A percentile compares a stretch with the other conserved stretches of the same genome.
Evolutionary conservation across 805 yeast genomes (phyloP).

Genomic region (Teunomyces kruisii): DNA sequence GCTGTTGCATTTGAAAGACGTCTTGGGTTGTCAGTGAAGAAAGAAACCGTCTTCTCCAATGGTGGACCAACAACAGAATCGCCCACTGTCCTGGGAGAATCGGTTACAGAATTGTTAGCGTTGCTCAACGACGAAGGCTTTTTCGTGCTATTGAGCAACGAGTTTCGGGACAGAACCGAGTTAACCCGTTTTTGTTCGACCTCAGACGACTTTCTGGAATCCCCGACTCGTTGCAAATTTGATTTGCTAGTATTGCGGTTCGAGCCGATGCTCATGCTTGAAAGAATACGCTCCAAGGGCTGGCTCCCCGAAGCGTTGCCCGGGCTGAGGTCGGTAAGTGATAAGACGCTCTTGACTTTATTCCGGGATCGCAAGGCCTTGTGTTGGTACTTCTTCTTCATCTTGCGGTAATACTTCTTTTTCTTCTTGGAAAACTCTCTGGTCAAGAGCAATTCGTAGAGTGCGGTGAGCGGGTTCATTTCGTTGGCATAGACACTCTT

Average conservation of each 20-base stretch:
- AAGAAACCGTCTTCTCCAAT: constrained; percentile 21
- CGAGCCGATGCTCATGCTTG: constrained; percentile 35
- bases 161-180: constrained; percentile 14
- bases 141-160: constrained; percentile 6
- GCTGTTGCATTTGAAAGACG: constrained; percentile 9
- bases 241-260: constrained; percentile 14
- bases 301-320: constrained; percentile 18
- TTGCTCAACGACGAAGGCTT: not conserved
- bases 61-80: constrained; percentile 8
- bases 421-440: constrained; percentile 42
- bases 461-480: constrained; percentile 71
- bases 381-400: constrained; percentile 33
- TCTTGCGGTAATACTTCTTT: constrained; percentile 26
- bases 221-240: constrained; percentile 5
- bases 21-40: constrained; percentile 15
- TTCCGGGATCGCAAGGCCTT: constrained; percentile 29
- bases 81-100: not conserved
- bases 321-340: constrained; percentile 31
- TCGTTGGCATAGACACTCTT: constrained; percentile 56
- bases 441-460: constrained; percentile 69
- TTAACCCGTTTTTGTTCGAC: constrained; percentile 9
- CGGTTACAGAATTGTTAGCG: not conserved
- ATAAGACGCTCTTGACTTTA: constrained; percentile 37
- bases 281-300: constrained; percentile 39
- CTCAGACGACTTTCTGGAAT: constrained; percentile 4